Evolutionary conservation across 2,329 filamentous ascomycete genomes (phyloP).

Genomic region (Dactylella cylindrospora): DNA sequence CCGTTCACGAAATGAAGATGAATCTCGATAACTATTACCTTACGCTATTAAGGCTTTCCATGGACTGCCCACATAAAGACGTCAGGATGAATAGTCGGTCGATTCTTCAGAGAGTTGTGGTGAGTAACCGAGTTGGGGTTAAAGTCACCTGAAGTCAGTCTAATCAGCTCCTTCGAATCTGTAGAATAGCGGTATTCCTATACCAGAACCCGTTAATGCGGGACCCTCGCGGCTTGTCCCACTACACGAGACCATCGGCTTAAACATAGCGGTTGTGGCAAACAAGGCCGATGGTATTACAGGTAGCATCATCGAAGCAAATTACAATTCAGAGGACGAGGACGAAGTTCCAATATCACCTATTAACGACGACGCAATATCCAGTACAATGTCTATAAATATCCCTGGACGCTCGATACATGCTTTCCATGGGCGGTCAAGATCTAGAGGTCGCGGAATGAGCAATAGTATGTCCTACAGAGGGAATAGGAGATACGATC

Average conservation of each 20-base stretch:
- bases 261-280: too few species aligned
- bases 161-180: too few species aligned
- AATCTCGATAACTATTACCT: slow-evolving; percentile 48
- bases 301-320: slow-evolving; percentile 24
- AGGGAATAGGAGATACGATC: slow-evolving; percentile 29
- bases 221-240: slow-evolving; percentile 46
- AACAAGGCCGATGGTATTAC: slow-evolving; percentile 25
- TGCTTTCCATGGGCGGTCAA: slow-evolving; percentile 34
- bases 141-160: too few species aligned
- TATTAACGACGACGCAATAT: slow-evolving; percentile 27
- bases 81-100: slow-evolving; percentile 45
- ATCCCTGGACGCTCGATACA: slow-evolving; percentile 38
- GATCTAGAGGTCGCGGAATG: slow-evolving; percentile 32
- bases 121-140: slow-evolving; percentile 11
- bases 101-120: slow-evolving; percentile 46
- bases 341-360: slow-evolving; percentile 41
- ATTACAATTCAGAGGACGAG: slow-evolving; percentile 38
- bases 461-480: slow-evolving; percentile 40
- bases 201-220: slow-evolving; percentile 46
- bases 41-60: slow-evolving; percentile 46
- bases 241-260: slow-evolving; percentile 46
- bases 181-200: slow-evolving; percentile 45
- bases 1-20: slow-evolving; percentile 47
- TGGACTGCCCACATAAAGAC: slow-evolving; percentile 47
- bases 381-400: slow-evolving; percentile 26